Evolutionary conservation across 169 alveolate genomes (phyloP).

Genomic region (Sarcocystis neurona): DNA sequence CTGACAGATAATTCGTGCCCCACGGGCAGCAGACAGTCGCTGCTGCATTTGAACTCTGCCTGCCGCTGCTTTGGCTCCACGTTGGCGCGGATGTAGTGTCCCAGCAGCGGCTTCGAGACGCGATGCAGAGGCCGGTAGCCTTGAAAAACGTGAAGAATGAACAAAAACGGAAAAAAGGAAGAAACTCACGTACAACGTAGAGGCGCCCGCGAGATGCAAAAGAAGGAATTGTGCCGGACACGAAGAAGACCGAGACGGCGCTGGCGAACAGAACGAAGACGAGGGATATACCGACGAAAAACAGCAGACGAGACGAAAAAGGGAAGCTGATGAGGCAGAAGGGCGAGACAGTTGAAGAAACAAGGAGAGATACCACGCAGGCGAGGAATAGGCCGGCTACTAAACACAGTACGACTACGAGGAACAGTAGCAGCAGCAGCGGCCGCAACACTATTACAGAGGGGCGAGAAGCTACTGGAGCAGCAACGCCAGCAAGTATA

Average conservation of each 20-base stretch:
- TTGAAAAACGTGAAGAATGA: not conserved
- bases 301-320: not conserved
- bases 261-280: not conserved
- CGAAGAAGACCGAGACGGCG: not conserved
- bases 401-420: not conserved
- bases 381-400: not conserved
- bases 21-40: constrained; percentile 83
- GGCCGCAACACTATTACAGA: not conserved
- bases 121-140: constrained; percentile 74
- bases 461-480: not conserved
- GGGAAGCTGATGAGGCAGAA: not conserved
- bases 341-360: not conserved
- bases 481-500: too few relatives aligned
- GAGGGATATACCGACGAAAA: not conserved
- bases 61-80: constrained; percentile 77
- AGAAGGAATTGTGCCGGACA: not conserved
- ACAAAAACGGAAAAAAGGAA: not conserved
- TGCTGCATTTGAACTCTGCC: constrained; percentile 81
- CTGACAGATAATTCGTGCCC: constrained; percentile 83
- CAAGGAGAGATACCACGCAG: not conserved
- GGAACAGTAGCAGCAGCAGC: constrained; percentile 1
- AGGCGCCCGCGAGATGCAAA: not conserved
- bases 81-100: constrained; percentile 72
- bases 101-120: constrained; percentile 79
- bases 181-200: not conserved